phyloP scores from a whole-genome alignment of 2,329 filamentous ascomycete species.

The Penicillium sp. region DNA sequence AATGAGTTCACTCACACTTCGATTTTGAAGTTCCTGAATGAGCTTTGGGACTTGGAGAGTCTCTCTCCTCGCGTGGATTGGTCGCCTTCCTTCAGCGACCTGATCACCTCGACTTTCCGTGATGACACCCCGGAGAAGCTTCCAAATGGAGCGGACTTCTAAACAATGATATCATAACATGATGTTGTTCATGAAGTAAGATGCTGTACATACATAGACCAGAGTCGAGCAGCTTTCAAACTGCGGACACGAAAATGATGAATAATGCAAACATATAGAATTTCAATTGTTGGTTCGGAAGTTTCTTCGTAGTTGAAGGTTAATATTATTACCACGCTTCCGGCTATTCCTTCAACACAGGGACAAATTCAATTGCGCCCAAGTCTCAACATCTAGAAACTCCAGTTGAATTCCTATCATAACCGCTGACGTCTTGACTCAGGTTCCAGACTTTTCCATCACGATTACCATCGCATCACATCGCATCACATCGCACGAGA shows the following conservation, averaged over 20 bases:
- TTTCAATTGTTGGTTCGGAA: too few relatives aligned
- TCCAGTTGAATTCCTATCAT: conserved; percentile 15
- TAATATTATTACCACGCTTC: too few relatives aligned
- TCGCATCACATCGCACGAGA: conserved; percentile 46
- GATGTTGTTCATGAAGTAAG: too few relatives aligned
- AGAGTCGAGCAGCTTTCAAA: conserved; percentile 4
- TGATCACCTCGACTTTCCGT: conserved; percentile 24
- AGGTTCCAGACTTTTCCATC: too few relatives aligned
- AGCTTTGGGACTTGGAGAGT: conserved; percentile 41
- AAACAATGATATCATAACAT: neutral
- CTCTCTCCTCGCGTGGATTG: conserved; percentile 37
- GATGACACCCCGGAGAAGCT: conserved; percentile 25
- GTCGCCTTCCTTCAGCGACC: conserved; percentile 35
- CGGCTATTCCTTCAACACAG: too few relatives aligned
- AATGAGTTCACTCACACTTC: conserved; percentile 44
- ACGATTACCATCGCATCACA: conserved; percentile 46
- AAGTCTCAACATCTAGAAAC: too few relatives aligned
- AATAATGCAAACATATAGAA: too few relatives aligned
- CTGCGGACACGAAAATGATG: too few relatives aligned
- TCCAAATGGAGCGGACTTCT: conserved; percentile 24
- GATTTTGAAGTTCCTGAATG: conserved; percentile 40
- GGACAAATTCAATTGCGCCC: too few relatives aligned
- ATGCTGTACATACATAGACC: neutral
- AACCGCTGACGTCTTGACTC: too few relatives aligned
- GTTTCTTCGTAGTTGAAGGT: too few relatives aligned